Evolutionary conservation across 371 early-diverging fungal species (phyloP).

Genomic region (Mortierella sp.): DNA sequence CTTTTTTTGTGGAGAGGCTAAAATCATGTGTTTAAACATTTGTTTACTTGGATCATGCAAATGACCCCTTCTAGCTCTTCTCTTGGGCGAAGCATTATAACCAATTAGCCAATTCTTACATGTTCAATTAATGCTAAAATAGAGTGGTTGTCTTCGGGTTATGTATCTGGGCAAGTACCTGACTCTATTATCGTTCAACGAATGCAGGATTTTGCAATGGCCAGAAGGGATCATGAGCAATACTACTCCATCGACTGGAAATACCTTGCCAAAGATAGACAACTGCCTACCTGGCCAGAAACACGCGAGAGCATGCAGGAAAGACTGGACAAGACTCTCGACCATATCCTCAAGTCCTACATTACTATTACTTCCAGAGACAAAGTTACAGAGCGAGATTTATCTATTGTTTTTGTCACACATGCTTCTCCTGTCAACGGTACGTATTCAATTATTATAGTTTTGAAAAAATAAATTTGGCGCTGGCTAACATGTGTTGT

Average conservation of each 20-base stretch:
- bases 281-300: constrained; percentile 50
- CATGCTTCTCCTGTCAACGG: constrained; percentile 57
- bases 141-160: constrained; percentile 54
- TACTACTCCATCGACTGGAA: constrained; percentile 56
- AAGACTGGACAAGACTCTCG: constrained; percentile 23
- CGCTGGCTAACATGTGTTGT: no score
- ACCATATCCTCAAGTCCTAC: constrained; percentile 26
- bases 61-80: no score
- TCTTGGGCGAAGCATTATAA: not conserved
- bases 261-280: constrained; percentile 29
- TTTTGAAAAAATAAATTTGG: no score
- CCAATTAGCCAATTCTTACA: not conserved
- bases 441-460: not conserved
- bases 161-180: constrained; percentile 44
- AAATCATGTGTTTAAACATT: constrained; percentile 6
- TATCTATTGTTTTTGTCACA: constrained; percentile 48
- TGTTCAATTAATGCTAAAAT: not conserved
- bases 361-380: not conserved
- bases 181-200: constrained; percentile 54
- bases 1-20: not conserved
- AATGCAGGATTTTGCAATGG: constrained; percentile 54
- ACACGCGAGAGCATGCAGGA: constrained; percentile 45
- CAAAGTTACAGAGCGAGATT: constrained; percentile 18
- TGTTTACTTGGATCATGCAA: not conserved
- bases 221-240: constrained; percentile 42